Conservation (phyloP, 768 basidiomycete species). For the Rhodotorula taiwanensis region DNA sequence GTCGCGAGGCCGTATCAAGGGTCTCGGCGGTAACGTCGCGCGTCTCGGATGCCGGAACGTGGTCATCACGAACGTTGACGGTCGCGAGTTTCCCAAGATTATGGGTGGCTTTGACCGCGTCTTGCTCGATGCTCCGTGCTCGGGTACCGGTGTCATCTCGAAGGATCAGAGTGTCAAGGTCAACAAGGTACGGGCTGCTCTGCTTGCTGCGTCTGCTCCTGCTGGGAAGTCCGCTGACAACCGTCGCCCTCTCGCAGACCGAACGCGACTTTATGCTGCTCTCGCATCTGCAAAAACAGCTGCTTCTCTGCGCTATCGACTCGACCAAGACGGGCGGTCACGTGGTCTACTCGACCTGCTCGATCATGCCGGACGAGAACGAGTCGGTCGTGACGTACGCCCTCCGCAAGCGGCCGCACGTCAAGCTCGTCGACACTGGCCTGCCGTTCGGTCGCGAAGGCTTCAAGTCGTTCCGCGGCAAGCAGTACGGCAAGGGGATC, state of each 20-base stretch:
- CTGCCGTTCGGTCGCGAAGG: slow-evolving; percentile 90
- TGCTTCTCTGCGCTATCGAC: slow-evolving; percentile 96
- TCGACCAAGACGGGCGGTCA: slow-evolving; percentile 90
- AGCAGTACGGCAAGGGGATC: slow-evolving; percentile 72
- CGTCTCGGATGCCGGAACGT: slow-evolving; percentile 98
- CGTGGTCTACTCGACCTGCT: slow-evolving; percentile 96
- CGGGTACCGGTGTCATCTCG: slow-evolving; percentile 95
- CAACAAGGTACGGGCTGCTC: slow-evolving; percentile 72
- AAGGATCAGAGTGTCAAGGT: slow-evolving; percentile 96
- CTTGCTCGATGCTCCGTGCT: slow-evolving; percentile 91
- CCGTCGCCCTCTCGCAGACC: slow-evolving; percentile 52
- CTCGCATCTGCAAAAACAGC: slow-evolving; percentile 96
- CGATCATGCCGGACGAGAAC: slow-evolving; percentile 96
- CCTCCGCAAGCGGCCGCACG: slow-evolving; percentile 84
- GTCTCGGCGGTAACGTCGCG: slow-evolving; percentile 91
- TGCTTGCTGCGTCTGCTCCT: not conserved
- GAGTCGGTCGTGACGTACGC: slow-evolving; percentile 98
- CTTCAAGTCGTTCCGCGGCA: slow-evolving; percentile 82
- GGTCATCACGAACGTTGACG: slow-evolving; percentile 92
- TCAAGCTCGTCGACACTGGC: slow-evolving; percentile 83
- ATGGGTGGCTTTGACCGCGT: slow-evolving; percentile 99
- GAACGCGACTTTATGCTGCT: slow-evolving; percentile 92
- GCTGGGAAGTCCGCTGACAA: not conserved
- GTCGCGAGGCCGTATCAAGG: slow-evolving; percentile 90
- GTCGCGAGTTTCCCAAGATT: slow-evolving; percentile 94